Evolutionary conservation across 208 protist species (phyloP).

Genomic region (Novymonas esmeraldas): DNA sequence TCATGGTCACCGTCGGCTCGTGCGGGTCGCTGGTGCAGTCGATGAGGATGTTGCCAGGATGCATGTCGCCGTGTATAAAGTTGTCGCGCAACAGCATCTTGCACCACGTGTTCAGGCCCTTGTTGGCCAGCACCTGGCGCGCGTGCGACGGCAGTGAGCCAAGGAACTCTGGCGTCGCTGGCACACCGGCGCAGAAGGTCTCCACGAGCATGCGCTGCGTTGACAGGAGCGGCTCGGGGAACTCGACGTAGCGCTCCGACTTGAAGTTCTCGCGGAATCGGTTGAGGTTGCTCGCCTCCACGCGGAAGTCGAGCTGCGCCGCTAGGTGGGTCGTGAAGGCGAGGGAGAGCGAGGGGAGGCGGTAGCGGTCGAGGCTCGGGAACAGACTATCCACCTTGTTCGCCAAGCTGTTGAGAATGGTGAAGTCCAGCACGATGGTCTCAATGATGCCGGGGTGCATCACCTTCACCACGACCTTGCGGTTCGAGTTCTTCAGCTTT

Average conservation of each 20-base stretch:
- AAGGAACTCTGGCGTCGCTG: constrained; percentile 84
- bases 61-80: constrained; percentile 94
- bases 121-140: constrained; percentile 78
- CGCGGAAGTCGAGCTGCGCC: constrained; percentile 89
- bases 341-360: constrained; percentile 59
- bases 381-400: constrained; percentile 16
- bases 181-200: constrained; percentile 84
- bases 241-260: constrained; percentile 73
- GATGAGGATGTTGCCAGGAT: constrained; percentile 93
- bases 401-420: constrained; percentile 67
- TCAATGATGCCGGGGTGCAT: constrained; percentile 90
- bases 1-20: constrained; percentile 79
- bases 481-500: constrained; percentile 54
- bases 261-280: constrained; percentile 87
- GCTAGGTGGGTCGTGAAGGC: constrained; percentile 87
- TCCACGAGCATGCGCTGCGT: constrained; percentile 88
- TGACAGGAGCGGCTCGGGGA: constrained; percentile 82
- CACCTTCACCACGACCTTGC: constrained; percentile 88
- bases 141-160: constrained; percentile 71
- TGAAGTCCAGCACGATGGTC: constrained; percentile 86
- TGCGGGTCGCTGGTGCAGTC: constrained; percentile 71
- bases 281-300: constrained; percentile 87
- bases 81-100: constrained; percentile 93
- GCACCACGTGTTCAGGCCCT: constrained; percentile 92
- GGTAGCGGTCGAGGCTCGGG: constrained; percentile 47